These are phyloP conservation scores for Diaporthe sp. DNA, from an alignment of 2,329 filamentous ascomycete genomes.

Conservation along the genomic window DNA sequence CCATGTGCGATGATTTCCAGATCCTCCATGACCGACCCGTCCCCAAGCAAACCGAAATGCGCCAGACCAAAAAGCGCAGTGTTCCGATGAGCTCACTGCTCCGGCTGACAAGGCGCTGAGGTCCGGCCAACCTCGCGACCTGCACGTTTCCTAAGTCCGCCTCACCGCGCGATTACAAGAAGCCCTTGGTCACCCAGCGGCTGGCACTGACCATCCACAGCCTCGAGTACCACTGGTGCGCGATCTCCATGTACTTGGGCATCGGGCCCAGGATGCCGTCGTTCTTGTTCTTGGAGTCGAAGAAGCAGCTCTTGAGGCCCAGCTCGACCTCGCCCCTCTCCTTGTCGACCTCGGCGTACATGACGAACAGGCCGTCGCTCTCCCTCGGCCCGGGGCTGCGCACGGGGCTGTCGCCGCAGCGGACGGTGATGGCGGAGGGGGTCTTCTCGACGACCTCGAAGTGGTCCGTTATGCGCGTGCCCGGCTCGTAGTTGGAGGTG, in stretches of 20 bases:
- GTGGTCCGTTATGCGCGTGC: conserved; percentile 75
- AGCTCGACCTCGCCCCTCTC: conserved; percentile 71
- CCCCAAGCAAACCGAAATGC: background rate
- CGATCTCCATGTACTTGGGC: conserved; percentile 48
- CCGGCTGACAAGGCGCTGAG: background rate
- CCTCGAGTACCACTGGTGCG: conserved; percentile 53
- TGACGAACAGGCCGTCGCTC: conserved; percentile 75
- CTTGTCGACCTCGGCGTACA: conserved; percentile 69
- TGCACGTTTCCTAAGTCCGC: background rate
- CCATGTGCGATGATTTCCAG: background rate
- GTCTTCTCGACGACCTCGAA: conserved; percentile 78
- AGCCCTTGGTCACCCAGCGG: conserved; percentile 44
- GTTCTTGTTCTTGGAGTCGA: conserved; percentile 54
- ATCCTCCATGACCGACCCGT: background rate
- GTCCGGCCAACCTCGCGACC: conserved; percentile 31
- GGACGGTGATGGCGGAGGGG: conserved; percentile 67
- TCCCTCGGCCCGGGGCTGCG: conserved; percentile 64
- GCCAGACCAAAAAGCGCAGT: background rate
- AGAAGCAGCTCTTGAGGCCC: conserved; percentile 71
- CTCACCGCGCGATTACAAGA: background rate
- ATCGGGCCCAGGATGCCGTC: conserved; percentile 47
- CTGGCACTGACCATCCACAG: conserved; percentile 52
- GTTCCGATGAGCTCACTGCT: background rate
- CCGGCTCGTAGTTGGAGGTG: conserved; percentile 67
- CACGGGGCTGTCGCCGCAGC: conserved; percentile 72